Percentiles rank a stretch among this genome's conserved stretches.
Conservation (phyloP, 805 yeast genomes). For the Starmerella floris region DNA sequence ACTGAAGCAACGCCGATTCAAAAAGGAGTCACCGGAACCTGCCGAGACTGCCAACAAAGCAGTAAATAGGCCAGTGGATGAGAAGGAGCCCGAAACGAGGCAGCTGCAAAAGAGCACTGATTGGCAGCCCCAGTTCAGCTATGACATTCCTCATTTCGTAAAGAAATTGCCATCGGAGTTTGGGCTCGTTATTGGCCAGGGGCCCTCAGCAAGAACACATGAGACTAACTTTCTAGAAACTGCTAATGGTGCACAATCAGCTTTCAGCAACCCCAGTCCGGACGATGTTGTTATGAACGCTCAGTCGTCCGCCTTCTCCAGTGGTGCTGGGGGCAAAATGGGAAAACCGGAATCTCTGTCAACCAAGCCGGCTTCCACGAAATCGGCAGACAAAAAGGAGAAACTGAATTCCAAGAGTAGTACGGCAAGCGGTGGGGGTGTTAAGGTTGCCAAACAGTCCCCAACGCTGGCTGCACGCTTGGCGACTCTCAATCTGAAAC, state of each 20-base stretch:
- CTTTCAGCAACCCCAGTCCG: constrained; percentile 50
- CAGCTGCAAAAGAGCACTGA: neutral
- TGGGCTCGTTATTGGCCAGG: constrained; percentile 11
- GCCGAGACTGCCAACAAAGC: neutral
- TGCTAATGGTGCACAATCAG: constrained; percentile 35
- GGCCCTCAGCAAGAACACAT: too few relatives aligned
- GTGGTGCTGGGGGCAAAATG: neutral
- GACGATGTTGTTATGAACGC: constrained; percentile 59
- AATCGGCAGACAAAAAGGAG: neutral
- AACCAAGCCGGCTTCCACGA: neutral
- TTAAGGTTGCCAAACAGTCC: constrained; percentile 1
- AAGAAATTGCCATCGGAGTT: constrained; percentile 6
- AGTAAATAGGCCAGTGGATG: neutral
- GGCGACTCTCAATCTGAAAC: constrained; percentile 25
- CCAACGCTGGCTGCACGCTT: constrained; percentile 30
- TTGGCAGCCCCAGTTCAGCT: neutral
- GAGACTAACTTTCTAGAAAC: constrained; percentile 23
- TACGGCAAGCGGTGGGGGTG: neutral
- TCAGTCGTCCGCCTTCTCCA: constrained; percentile 31
- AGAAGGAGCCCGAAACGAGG: neutral
- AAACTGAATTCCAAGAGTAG: neutral
- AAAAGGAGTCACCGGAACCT: neutral
- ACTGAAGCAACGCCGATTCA: constrained; percentile 1
- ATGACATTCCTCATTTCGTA: neutral
- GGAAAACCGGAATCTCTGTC: neutral